A percentile compares a stretch with the other conserved stretches of the same genome.
Evolutionary conservation across 352 stramenopile genomes (phyloP).

Genomic region (Globisporangium barbulae): DNA sequence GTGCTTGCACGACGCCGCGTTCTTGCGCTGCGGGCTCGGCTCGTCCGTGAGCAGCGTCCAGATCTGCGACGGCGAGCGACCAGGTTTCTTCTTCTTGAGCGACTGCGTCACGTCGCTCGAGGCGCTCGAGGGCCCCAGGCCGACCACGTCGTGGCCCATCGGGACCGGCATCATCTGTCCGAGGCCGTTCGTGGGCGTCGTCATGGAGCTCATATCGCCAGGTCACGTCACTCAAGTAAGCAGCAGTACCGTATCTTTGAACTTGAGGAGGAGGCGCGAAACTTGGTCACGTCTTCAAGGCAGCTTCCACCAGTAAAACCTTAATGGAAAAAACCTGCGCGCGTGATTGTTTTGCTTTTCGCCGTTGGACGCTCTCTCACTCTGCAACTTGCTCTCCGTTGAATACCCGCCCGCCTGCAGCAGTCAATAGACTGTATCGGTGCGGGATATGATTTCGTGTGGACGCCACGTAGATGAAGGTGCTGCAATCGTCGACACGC

Average conservation of each 20-base stretch:
- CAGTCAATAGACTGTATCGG: too few relatives aligned
- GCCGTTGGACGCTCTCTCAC: background rate
- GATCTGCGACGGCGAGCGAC: slow-evolving; percentile 63
- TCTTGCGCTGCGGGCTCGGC: slow-evolving; percentile 70
- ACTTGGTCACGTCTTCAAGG: background rate
- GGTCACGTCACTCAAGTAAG: background rate
- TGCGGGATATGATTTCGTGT: too few relatives aligned
- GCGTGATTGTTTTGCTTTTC: background rate
- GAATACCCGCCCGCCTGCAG: too few relatives aligned
- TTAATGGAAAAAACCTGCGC: slow-evolving; percentile 8
- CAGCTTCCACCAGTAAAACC: slow-evolving; percentile 1
- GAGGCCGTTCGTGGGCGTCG: slow-evolving; percentile 17
- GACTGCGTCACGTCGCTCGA: background rate
- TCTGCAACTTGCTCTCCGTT: too few relatives aligned
- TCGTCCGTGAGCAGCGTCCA: slow-evolving; percentile 84
- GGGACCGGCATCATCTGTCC: slow-evolving; percentile 17
- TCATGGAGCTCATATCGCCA: slow-evolving; percentile 16
- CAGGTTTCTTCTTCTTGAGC: slow-evolving; percentile 77
- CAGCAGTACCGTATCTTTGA: slow-evolving; percentile 1
- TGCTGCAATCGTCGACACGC: too few relatives aligned
- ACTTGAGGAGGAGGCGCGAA: background rate
- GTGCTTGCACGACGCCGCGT: slow-evolving; percentile 76
- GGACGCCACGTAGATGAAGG: too few relatives aligned
- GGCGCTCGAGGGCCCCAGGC: background rate
- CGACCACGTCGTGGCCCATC: slow-evolving; percentile 16